Conservation (phyloP, 192 early-diverging fungal genomes). For the Martensiomyces pterosporus region DNA sequence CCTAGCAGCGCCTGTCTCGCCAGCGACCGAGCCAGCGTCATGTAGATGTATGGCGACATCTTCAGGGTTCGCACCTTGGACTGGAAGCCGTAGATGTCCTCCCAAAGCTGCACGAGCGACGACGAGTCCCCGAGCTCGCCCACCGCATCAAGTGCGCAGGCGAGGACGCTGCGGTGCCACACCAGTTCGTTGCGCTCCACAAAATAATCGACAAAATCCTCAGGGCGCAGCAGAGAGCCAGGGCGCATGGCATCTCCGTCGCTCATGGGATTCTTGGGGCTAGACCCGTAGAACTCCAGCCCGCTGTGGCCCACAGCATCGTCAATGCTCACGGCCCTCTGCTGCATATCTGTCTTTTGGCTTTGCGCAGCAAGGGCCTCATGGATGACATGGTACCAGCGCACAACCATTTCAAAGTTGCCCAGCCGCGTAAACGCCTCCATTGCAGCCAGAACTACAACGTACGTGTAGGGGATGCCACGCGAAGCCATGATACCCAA, state of each 20-base stretch:
- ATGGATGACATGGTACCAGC: constrained; percentile 31
- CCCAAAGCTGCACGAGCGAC: constrained; percentile 30
- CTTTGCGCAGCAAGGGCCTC: constrained; percentile 20
- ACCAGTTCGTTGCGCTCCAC: constrained; percentile 27
- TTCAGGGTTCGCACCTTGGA: constrained; percentile 18
- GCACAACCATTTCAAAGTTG: constrained; percentile 28
- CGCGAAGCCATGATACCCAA: constrained; percentile 19
- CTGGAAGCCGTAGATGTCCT: constrained; percentile 17
- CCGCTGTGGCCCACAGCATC: constrained; percentile 3
- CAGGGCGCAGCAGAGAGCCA: constrained; percentile 9
- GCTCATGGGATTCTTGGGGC: no score
- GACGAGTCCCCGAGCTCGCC: constrained; percentile 22
- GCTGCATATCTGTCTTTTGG: constrained; percentile 1
- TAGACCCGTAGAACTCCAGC: no score
- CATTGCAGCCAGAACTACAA: constrained; percentile 24
- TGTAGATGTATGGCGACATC: constrained; percentile 31
- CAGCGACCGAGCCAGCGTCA: constrained; percentile 40
- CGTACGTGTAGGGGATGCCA: constrained; percentile 11
- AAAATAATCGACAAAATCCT: constrained; percentile 24
- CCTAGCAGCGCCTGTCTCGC: constrained; percentile 20
- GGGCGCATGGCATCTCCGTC: no score
- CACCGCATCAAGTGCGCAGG: constrained; percentile 16
- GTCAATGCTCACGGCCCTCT: constrained; percentile 13
- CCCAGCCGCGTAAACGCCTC: constrained; percentile 30
- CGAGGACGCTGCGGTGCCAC: constrained; percentile 37